Evolutionary conservation across 2,329 filamentous ascomycete species (phyloP).

Genomic region (Epichloe baconii): DNA sequence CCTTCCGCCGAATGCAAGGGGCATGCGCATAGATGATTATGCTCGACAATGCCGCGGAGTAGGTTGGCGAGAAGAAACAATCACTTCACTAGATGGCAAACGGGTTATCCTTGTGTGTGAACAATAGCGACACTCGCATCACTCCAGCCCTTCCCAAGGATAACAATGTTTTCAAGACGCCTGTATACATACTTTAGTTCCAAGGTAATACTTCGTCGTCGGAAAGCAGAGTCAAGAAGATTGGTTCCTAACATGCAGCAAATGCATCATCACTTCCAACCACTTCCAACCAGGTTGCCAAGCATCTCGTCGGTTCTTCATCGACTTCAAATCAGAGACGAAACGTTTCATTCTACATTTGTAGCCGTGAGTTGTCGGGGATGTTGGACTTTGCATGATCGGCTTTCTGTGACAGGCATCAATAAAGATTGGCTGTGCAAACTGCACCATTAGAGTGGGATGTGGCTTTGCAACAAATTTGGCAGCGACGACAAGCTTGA

Average conservation of each 20-base stretch:
- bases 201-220: constrained; percentile 31
- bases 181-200: constrained; percentile 43
- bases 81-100: constrained; percentile 33
- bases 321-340: constrained; percentile 26
- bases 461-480: constrained; percentile 56
- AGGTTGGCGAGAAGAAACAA: constrained; percentile 52
- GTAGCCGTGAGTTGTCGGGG: constrained; percentile 53
- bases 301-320: constrained; percentile 41
- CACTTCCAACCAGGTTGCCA: constrained; percentile 34
- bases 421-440: constrained; percentile 40
- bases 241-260: background rate
- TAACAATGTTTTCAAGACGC: constrained; percentile 10
- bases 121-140: constrained; percentile 17
- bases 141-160: background rate
- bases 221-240: background rate
- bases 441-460: constrained; percentile 36
- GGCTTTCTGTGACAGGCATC: constrained; percentile 42
- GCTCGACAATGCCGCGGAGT: constrained; percentile 44
- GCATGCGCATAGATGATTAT: constrained; percentile 55
- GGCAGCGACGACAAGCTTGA: constrained; percentile 22
- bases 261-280: constrained; percentile 42
- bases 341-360: constrained; percentile 30
- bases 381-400: constrained; percentile 65
- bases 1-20: constrained; percentile 55
- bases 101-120: constrained; percentile 41